Percentiles rank a stretch among this genome's conserved stretches.
phyloP scores from a whole-genome alignment of 2,329 filamentous ascomycete genomes.

The Endocalyx cinctus region DNA sequence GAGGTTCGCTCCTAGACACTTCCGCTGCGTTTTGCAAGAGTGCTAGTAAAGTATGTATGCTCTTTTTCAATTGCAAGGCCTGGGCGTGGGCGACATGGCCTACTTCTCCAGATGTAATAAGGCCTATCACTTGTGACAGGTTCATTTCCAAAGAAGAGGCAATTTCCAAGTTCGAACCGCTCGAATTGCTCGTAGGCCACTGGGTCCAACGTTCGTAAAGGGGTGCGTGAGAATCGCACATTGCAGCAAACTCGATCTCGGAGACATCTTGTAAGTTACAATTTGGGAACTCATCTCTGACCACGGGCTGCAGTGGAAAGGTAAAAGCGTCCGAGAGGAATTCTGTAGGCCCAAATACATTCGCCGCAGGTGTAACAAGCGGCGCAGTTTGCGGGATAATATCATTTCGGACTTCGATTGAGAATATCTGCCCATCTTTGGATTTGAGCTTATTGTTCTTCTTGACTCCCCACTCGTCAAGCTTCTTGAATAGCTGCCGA shows the following conservation, averaged over 20 bases:
- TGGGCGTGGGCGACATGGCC: conserved; percentile 1
- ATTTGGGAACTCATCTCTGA: no score
- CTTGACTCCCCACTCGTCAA: conserved; percentile 4
- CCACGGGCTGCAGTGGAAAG: no score
- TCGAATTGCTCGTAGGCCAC: neutral
- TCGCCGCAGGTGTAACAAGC: no score
- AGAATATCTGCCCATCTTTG: neutral
- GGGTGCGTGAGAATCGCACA: neutral
- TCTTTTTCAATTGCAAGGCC: conserved; percentile 1
- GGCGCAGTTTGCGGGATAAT: neutral
- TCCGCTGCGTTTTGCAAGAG: conserved; percentile 2
- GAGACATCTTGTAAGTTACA: no score
- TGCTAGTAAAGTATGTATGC: conserved; percentile 1
- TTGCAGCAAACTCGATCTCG: conserved; percentile 1
- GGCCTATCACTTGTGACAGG: neutral
- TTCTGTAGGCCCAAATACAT: no score
- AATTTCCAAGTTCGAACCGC: neutral
- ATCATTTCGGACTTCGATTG: neutral
- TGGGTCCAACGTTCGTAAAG: neutral
- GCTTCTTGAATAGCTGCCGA: conserved; percentile 3
- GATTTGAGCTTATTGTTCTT: conserved; percentile 2
- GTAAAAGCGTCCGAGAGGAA: no score
- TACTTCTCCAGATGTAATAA: conserved; percentile 1
- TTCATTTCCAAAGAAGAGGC: neutral
- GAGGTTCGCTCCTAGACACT: conserved; percentile 1